Conservation (phyloP, 78 protist species). For the Anaeramoeba flamelloides region DNA sequence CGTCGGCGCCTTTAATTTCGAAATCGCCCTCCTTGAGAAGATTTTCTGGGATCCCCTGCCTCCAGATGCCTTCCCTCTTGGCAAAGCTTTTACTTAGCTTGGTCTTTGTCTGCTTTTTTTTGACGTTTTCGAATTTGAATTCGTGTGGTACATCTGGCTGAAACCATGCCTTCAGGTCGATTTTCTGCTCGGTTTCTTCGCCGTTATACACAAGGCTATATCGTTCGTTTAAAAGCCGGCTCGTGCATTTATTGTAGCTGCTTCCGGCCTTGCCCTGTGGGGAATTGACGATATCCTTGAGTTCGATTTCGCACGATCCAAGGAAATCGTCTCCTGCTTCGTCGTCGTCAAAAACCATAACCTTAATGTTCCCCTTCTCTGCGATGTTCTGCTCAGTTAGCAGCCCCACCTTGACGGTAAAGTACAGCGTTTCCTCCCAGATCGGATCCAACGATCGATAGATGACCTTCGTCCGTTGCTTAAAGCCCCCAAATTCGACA, state of each 20-base stretch:
- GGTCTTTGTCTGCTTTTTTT: neutral
- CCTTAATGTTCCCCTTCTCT: neutral
- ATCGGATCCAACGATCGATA: neutral
- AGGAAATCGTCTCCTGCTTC: neutral
- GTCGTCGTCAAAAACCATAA: neutral
- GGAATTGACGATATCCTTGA: neutral
- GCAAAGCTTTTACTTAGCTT: neutral
- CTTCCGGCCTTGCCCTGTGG: too few species aligned
- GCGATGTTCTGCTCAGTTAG: neutral
- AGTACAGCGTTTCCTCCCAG: neutral
- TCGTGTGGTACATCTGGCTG: neutral
- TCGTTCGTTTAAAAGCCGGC: neutral
- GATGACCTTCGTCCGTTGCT: neutral
- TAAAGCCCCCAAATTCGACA: neutral
- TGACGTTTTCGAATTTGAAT: neutral
- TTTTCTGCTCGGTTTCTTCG: neutral
- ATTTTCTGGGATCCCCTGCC: too few species aligned
- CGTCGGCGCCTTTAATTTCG: too few species aligned
- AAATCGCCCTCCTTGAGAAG: too few species aligned
- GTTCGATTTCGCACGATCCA: neutral
- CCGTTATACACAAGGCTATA: neutral
- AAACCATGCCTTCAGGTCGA: neutral
- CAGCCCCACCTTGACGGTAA: neutral
- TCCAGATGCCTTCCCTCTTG: neutral
- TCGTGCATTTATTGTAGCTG: too few species aligned